Base-by-base conservation (phyloP, 495 filamentous ascomycete genomes). In the Hypoxylon rickii region DNA sequence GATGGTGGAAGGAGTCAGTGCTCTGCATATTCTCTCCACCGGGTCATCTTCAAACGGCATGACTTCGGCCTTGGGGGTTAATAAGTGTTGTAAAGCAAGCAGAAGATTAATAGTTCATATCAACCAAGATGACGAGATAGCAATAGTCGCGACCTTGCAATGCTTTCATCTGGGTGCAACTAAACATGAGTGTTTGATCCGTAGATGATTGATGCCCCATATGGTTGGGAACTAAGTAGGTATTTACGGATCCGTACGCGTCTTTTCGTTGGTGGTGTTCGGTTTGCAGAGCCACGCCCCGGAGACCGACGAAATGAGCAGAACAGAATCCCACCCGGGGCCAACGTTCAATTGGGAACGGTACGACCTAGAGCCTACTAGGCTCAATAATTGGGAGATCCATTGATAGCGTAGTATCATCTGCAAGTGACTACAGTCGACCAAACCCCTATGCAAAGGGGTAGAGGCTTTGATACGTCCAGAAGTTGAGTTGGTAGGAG, bases 361-460 rank as follows among this genome's bases (percentile, higher is more conserved):
- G n/a, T n/a, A n/a, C n/a, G n/a, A n/a, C n/a, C n/a, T n/a, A n/a
- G n/a, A n/a, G n/a, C n/a, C n/a, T n/a, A n/a, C n/a, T 50, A 17
- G 55, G 31, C 37, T 52, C 44, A 24, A 52, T 38, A 33, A 37
- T 33, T 22, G 44, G 44, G 44, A 44, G 37, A 54, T n/a, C n/a
- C n/a, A n/a, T n/a, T n/a, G n/a, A n/a, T 22, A 18, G 20, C 17
- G 38, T 53, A 31, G 56, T 53, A 53, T 53, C 13, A 7, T 37
- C 56, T 60, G 56, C 49, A 49, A 60, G 56, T 60, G 56, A 60
- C 56, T 43, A 11, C 24, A 26, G 56, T 49, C 29, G 22, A 44
- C 56, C 56, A 60, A 54, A 54, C 22, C 47, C 7, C 16, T 11
- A 12, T 42, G 1, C 13, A 16, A 44, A 53, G 18, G 44, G 56